Evolutionary conservation across 345 rosid species (phyloP), one percentile per base, ranked within the genome.

Genomic region (Dovyalis caffra): DNA sequence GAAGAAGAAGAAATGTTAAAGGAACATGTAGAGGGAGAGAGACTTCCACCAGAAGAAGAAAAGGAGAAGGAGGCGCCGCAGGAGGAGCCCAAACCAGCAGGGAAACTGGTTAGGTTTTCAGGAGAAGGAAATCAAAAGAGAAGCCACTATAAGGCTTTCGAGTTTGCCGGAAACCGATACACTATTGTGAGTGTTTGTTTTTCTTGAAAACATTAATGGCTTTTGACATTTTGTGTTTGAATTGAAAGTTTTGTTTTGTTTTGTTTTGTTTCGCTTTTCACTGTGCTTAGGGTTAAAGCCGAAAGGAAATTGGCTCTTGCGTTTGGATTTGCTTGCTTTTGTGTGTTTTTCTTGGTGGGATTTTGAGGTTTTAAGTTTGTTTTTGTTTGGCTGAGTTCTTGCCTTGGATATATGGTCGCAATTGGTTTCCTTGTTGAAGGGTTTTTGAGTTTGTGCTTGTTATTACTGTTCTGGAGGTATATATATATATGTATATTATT

Each of bases 51-150:
- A 47, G 86, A 61, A 12, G 88, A 85, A 15, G 91, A 86, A 2
- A 92, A 85, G 32, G 89, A 85, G 37, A 96, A 90, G 66, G 97
- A 84, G 70, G 88, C 57, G 64, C 75, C 74, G 66, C 89, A 80
- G 63, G 96, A 88, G 84, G 97, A 94, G 43, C 97, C 97, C 38
- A 91, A 79, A 79, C 97, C 97, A 14, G 64, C 90, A 18, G 98
- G 99, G 6, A 88, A 88, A 66, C 63, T 78, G 37, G 71, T 92
- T 70, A 86, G 79, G 85, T 38, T 84, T 78, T 85, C 97, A 14
- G 92, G 94, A 10, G 90, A 92, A 76, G 99, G 99, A 26, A 90
- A 86, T 72, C 87, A 86, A 25, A 78, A 81, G 80, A 81, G 87
- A 84, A 87, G 81, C 32, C 94, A 96, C 56, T 92, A 73, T 57